These are phyloP conservation scores for Xylariaceae sp. DNA, from an alignment of 2,329 filamentous ascomycete genomes.

Conservation along the genomic window DNA sequence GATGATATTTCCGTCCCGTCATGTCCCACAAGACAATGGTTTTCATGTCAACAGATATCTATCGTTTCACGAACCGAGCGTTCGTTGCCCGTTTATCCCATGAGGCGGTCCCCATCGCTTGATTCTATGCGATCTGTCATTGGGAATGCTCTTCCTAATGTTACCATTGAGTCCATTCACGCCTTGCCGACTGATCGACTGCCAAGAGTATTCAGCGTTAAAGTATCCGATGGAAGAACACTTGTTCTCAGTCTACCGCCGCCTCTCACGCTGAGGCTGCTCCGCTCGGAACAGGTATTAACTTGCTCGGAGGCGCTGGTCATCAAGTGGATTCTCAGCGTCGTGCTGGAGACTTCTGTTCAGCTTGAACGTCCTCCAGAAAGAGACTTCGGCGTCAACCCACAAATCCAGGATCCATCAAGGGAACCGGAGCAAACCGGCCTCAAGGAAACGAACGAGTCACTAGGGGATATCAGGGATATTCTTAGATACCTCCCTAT, in stretches of 20 bases:
- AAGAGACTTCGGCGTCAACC: not conserved
- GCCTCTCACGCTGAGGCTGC: slow-evolving; percentile 44
- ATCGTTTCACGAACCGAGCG: slow-evolving; percentile 30
- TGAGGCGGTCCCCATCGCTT: slow-evolving; percentile 38
- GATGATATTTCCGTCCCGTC: slow-evolving; percentile 25
- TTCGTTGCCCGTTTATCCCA: slow-evolving; percentile 33
- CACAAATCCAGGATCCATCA: not conserved
- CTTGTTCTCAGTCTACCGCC: slow-evolving; percentile 50
- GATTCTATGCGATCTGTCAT: slow-evolving; percentile 43
- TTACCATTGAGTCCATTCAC: slow-evolving; percentile 39
- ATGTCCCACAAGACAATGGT: slow-evolving; percentile 35
- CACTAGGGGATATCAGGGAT: slow-evolving; percentile 1
- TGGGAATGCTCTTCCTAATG: slow-evolving; percentile 36
- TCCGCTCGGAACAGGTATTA: slow-evolving; percentile 51
- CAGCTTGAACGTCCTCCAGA: not conserved
- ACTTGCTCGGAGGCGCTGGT: slow-evolving; percentile 49
- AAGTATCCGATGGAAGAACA: slow-evolving; percentile 44
- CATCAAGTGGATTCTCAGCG: slow-evolving; percentile 46
- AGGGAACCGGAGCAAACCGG: not conserved
- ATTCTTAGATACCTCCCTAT: slow-evolving; percentile 44
- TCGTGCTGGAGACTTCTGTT: slow-evolving; percentile 2
- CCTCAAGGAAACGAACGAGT: slow-evolving; percentile 10
- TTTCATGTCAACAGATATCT: slow-evolving; percentile 32
- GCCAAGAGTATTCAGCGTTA: slow-evolving; percentile 48
- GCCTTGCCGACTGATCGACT: slow-evolving; percentile 42